Percentiles rank a stretch among this genome's conserved stretches.
Conservation (phyloP, 805 yeast species). For the Kockiozyma suomiensis region DNA sequence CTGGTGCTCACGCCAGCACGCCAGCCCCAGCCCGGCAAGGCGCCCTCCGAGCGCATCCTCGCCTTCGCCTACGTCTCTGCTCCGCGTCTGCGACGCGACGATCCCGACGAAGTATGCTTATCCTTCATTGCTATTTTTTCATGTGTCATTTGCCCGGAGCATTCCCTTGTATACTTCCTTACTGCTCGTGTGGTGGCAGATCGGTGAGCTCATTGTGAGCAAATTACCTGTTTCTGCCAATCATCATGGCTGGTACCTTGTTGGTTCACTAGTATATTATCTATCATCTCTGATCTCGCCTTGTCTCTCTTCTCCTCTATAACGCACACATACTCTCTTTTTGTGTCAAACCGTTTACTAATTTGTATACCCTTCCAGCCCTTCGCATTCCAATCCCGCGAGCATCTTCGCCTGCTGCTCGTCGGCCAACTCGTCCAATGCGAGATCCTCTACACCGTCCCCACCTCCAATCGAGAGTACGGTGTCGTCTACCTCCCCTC, state of each 20-base stretch:
- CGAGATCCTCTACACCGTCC: conserved; percentile 56
- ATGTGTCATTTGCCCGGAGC: background rate
- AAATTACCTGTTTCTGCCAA: conserved; percentile 10
- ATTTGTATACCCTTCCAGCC: no score
- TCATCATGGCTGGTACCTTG: background rate
- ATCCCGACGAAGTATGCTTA: conserved; percentile 36
- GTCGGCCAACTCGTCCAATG: conserved; percentile 67
- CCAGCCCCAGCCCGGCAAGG: conserved; percentile 37
- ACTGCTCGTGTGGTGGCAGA: background rate
- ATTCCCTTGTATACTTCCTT: background rate
- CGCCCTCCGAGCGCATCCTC: conserved; percentile 59
- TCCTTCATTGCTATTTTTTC: background rate
- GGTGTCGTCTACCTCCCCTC: conserved; percentile 72
- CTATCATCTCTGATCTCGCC: background rate
- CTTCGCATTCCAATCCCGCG: conserved; percentile 61
- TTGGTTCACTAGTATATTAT: background rate
- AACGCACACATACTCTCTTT: no score
- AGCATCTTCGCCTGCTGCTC: conserved; percentile 59
- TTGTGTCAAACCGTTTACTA: no score
- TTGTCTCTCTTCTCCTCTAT: background rate
- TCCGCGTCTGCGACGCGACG: conserved; percentile 49
- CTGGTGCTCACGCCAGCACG: conserved; percentile 56
- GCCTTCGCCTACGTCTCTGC: conserved; percentile 68
- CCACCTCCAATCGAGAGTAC: conserved; percentile 56
- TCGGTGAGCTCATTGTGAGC: conserved; percentile 17